Evolutionary conservation across 1,139 yeast species (phyloP).

Genomic region (Hanseniaspora uvarum): DNA sequence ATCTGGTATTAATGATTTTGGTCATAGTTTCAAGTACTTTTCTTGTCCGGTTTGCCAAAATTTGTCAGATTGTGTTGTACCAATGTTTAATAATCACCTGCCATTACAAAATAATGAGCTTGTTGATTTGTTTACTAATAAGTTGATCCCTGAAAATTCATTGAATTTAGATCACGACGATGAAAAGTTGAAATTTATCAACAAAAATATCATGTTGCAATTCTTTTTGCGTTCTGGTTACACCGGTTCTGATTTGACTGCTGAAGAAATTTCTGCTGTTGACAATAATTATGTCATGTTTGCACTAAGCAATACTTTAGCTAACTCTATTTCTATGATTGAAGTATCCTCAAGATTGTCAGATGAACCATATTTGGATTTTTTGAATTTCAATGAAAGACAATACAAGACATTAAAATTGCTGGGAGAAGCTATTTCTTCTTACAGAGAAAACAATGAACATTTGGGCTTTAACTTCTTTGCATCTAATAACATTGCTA

Average conservation of each 20-base stretch:
- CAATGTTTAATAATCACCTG: constrained; percentile 5
- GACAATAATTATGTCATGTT: constrained; percentile 20
- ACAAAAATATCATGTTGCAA: constrained; percentile 20
- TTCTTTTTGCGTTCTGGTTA: not conserved
- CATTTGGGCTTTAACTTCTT: constrained; percentile 26
- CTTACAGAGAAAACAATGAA: constrained; percentile 35
- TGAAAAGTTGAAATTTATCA: constrained; percentile 3
- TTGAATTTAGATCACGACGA: not conserved
- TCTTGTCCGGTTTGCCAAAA: constrained; percentile 15
- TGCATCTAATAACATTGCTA: constrained; percentile 28
- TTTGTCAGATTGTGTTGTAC: constrained; percentile 4
- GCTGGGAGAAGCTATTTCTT: constrained; percentile 34
- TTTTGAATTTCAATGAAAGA: constrained; percentile 33
- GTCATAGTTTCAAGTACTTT: not conserved
- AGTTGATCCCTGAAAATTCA: constrained; percentile 22
- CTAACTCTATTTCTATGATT: constrained; percentile 45
- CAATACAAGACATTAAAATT: constrained; percentile 29
- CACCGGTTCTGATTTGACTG: not conserved
- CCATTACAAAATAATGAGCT: constrained; percentile 18
- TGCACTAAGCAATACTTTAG: constrained; percentile 36
- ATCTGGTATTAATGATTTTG: not conserved
- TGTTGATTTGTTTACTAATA: constrained; percentile 29
- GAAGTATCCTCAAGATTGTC: constrained; percentile 48
- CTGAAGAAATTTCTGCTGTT: not conserved
- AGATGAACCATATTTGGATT: constrained; percentile 31